A percentile compares a stretch with the other conserved stretches of the same genome.
phyloP scores from a whole-genome alignment of 441 rosid genomes.

The Euphorbia schlechtendalii region DNA sequence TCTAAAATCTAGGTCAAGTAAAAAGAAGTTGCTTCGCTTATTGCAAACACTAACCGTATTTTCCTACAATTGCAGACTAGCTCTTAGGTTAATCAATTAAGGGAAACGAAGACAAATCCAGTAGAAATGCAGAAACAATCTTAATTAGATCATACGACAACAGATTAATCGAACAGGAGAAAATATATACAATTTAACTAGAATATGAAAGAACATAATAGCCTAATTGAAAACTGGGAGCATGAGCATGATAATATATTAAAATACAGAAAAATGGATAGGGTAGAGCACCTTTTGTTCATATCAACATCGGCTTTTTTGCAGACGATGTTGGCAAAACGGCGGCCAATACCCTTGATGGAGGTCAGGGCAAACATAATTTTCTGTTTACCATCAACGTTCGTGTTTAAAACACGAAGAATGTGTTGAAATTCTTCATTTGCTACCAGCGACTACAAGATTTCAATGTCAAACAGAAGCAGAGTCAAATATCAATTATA shows the following conservation, averaged over 20 bases:
- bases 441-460: slow-evolving; percentile 58
- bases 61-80: neutral
- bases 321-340: slow-evolving; percentile 78
- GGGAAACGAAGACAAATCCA: neutral
- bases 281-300: slow-evolving; percentile 43
- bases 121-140: neutral
- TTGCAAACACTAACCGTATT: neutral
- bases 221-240: neutral
- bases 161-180: too few species aligned
- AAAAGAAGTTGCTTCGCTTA: neutral
- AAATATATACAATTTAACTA: too few species aligned
- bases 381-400: slow-evolving; percentile 87
- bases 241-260: neutral
- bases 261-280: neutral
- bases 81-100: neutral
- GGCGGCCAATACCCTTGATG: slow-evolving; percentile 85
- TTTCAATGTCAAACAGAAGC: neutral
- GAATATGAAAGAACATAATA: too few species aligned
- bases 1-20: neutral
- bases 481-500: neutral
- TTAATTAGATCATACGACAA: neutral
- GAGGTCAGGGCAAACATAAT: slow-evolving; percentile 90
- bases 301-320: too few species aligned
- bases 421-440: slow-evolving; percentile 89
- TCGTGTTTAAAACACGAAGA: slow-evolving; percentile 82